Base-by-base conservation (phyloP, 768 basidiomycete species). In the Termitomyces sp. region DNA sequence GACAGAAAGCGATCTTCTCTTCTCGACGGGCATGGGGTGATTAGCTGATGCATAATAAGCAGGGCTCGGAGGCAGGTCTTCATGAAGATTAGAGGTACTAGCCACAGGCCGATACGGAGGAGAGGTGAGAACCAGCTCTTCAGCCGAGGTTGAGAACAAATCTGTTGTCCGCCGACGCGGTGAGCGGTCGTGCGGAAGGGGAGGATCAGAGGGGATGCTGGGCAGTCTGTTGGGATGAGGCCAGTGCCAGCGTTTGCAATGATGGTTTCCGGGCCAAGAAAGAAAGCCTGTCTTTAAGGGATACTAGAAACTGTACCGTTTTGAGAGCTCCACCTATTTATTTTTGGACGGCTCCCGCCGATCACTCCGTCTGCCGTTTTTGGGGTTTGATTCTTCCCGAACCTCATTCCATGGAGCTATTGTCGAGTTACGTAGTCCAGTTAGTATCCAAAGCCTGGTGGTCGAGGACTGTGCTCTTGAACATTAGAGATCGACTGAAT, bases 71-170 rank as follows among this genome's bases (percentile, higher is more conserved):
- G 64, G 61, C 43, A 67, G 62, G 10, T 56, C 45, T 23, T 62
- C 56, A 44, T 55, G 56, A 33, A 74, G 62, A 50, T 72, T 67
- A 43, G 77, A 73, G 1, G 69, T 62, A 56, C 69, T 73, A 19
- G 73, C 65, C 47, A 66, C 52, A 15, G 66, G 67, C 5, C 66
- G 68, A 63, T 77, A 78, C 0, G 73, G 73, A 17, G 76, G 76
- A 9, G 76, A 75, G 15, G 74, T 50, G 30, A 48, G 43, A 17
- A 12, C 15, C 9, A 60, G 55, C 17, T 64, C 63, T 40, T 62
- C 61, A 35, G 51, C 31, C 21, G 61, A 64, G 12, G 63, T 57
- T 43, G 62, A 61, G 23, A 59, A 54, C 41, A 59, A 47, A 14
- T 63, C 60, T 8, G 19, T 38, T n/a, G 37, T 26, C 38, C 38